Percentiles rank a stretch among this genome's conserved stretches.
These are phyloP conservation scores for Zarea fungicola DNA, from an alignment of 2,329 filamentous ascomycete genomes.

Conservation along the genomic window DNA sequence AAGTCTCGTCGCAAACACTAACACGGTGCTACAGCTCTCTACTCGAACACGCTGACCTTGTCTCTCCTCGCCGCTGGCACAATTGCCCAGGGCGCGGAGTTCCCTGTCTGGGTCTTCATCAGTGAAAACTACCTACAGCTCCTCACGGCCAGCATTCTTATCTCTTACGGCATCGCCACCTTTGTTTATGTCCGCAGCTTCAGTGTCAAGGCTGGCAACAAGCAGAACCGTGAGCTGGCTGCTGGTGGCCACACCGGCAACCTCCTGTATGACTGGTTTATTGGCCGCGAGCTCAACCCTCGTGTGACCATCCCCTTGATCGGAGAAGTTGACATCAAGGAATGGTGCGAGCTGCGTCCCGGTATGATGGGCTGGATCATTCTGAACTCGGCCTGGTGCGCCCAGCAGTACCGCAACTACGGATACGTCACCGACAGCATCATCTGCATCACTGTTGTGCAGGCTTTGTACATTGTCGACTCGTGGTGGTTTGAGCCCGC, in stretches of 20 bases:
- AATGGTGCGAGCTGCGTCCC: slow-evolving; percentile 84
- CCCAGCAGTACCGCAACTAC: slow-evolving; percentile 80
- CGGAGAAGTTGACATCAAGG: slow-evolving; percentile 84
- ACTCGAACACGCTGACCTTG: slow-evolving; percentile 68
- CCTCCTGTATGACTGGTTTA: slow-evolving; percentile 91
- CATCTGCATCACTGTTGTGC: slow-evolving; percentile 68
- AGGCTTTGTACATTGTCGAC: slow-evolving; percentile 80
- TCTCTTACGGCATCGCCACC: slow-evolving; percentile 65
- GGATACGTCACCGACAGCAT: slow-evolving; percentile 85
- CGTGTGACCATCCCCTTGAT: slow-evolving; percentile 72
- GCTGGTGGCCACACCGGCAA: slow-evolving; percentile 79
- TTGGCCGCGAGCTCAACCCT: slow-evolving; percentile 91
- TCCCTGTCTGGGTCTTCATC: slow-evolving; percentile 87
- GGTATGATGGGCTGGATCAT: slow-evolving; percentile 87
- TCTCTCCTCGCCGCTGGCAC: slow-evolving; percentile 70
- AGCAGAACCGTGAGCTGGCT: slow-evolving; percentile 70
- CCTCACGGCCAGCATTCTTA: slow-evolving; percentile 74
- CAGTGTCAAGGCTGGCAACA: slow-evolving; percentile 69
- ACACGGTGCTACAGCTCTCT: slow-evolving; percentile 53
- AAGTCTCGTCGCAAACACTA: slow-evolving; percentile 11
- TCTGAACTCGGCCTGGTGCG: slow-evolving; percentile 76
- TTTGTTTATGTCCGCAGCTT: slow-evolving; percentile 84
- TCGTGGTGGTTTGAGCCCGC: slow-evolving; percentile 81
- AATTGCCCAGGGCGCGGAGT: slow-evolving; percentile 69
- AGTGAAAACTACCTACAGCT: slow-evolving; percentile 86